These are phyloP conservation scores for Mycotypha africana DNA, from an alignment of 371 early-diverging fungal genomes.

Conservation along the genomic window DNA sequence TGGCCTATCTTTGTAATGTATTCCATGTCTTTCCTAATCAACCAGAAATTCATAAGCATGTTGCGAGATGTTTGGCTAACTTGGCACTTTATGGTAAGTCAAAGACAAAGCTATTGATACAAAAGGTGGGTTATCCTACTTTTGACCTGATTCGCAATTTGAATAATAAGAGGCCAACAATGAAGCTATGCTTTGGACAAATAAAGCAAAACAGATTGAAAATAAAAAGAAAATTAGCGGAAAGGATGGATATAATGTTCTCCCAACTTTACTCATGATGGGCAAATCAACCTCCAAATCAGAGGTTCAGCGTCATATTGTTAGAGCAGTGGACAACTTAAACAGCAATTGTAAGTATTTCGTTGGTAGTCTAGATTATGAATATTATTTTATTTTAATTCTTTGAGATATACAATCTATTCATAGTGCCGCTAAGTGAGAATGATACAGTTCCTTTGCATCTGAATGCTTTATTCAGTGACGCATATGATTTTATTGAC, in stretches of 20 bases:
- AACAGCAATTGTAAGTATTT: conserved; percentile 25
- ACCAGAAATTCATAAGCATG: conserved; percentile 43
- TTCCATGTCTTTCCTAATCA: conserved; percentile 3
- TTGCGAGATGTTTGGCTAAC: conserved; percentile 54
- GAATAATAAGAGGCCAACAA: conserved; percentile 30
- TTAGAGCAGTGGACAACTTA: conserved; percentile 43
- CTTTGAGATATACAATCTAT: too few species aligned
- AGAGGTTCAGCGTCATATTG: conserved; percentile 37
- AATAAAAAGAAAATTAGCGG: neutral
- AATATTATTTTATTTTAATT: too few species aligned
- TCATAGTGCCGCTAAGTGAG: neutral
- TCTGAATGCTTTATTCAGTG: conserved; percentile 9
- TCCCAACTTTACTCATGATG: conserved; percentile 42
- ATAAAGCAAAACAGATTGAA: too few species aligned
- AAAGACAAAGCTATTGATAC: too few species aligned
- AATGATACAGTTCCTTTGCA: neutral
- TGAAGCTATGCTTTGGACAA: conserved; percentile 14
- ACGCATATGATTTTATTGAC: conserved; percentile 16
- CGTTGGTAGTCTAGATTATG: too few species aligned
- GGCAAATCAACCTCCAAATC: conserved; percentile 26
- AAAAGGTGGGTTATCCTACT: too few species aligned
- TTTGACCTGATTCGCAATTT: too few species aligned
- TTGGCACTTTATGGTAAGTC: conserved; percentile 51
- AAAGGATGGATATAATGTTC: conserved; percentile 30
- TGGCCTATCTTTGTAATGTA: conserved; percentile 35